Percentiles rank a stretch among this genome's conserved stretches.
Conservation (phyloP, 176 grass and related monocot species). For the Oryza nivara region DNA sequence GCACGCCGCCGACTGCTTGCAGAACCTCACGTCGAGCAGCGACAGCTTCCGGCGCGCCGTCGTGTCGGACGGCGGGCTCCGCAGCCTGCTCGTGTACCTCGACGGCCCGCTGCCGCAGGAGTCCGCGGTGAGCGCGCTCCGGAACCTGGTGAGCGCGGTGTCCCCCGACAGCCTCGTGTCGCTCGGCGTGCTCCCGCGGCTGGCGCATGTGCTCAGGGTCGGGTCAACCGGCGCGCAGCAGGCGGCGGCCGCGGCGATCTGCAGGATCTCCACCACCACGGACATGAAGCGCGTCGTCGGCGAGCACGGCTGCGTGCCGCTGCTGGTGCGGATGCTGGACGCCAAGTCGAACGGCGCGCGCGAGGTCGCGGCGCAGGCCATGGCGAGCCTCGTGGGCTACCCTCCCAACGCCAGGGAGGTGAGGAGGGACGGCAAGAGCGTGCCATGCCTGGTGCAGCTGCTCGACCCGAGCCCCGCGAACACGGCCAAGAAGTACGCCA, state of each 20-base stretch:
- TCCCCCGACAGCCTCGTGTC: conserved; percentile 61
- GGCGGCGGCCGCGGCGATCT: conserved; percentile 56
- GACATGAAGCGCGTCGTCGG: conserved; percentile 67
- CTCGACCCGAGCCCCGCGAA: conserved; percentile 77
- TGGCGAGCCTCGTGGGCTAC: conserved; percentile 64
- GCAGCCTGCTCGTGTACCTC: conserved; percentile 68
- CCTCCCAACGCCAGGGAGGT: conserved; percentile 60
- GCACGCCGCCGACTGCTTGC: conserved; percentile 79
- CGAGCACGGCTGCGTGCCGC: conserved; percentile 62
- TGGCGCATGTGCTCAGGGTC: conserved; percentile 66
- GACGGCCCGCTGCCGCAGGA: conserved; percentile 73
- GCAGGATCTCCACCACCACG: conserved; percentile 52
- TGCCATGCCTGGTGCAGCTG: conserved; percentile 85
- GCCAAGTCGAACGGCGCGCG: conserved; percentile 61
- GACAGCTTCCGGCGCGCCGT: conserved; percentile 67
- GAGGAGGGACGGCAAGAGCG: conserved; percentile 69
- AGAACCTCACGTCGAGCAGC: conserved; percentile 65
- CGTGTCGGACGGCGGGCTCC: conserved; percentile 67
- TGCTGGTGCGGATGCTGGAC: conserved; percentile 74
- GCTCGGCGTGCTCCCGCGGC: conserved; percentile 69
- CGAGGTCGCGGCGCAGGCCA: conserved; percentile 79
- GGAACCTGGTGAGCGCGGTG: conserved; percentile 64
- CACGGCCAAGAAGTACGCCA: conserved; percentile 86
- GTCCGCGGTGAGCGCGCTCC: conserved; percentile 61
- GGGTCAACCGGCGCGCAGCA: conserved; percentile 74